phyloP scores from a whole-genome alignment of 805 yeast genomes.

The Candida yuanshanica region DNA sequence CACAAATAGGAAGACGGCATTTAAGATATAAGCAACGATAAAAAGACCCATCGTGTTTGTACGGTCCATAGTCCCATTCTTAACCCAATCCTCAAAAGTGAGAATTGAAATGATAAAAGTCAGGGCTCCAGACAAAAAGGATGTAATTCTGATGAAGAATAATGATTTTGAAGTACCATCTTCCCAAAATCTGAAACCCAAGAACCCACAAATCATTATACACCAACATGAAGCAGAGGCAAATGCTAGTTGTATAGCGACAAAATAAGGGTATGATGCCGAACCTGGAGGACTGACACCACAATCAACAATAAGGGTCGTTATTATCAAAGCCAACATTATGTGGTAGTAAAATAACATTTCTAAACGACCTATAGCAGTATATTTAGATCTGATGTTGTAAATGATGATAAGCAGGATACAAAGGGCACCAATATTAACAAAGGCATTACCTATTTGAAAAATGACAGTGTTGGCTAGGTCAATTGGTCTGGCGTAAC shows the following conservation, averaged over 20 bases:
- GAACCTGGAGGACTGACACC: slow-evolving; percentile 92
- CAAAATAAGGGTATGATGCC: slow-evolving; percentile 70
- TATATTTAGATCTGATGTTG: slow-evolving; percentile 76
- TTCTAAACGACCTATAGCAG: slow-evolving; percentile 91
- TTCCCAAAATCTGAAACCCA: slow-evolving; percentile 90
- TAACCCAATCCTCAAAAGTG: slow-evolving; percentile 67
- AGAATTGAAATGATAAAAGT: slow-evolving; percentile 63
- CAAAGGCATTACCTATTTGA: slow-evolving; percentile 81
- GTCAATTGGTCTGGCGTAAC: slow-evolving; percentile 83
- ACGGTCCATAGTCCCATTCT: slow-evolving; percentile 36
- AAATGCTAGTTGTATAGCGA: slow-evolving; percentile 71
- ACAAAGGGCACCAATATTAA: slow-evolving; percentile 69
- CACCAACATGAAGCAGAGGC: slow-evolving; percentile 68
- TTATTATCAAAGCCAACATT: slow-evolving; percentile 49
- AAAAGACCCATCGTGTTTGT: slow-evolving; percentile 63
- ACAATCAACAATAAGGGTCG: slow-evolving; percentile 77
- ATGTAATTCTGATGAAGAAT: slow-evolving; percentile 44
- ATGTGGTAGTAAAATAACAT: slow-evolving; percentile 69
- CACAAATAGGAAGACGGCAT: slow-evolving; percentile 56
- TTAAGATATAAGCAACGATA: slow-evolving; percentile 62
- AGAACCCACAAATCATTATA: slow-evolving; percentile 64
- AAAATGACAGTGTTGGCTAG: slow-evolving; percentile 89
- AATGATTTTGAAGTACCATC: slow-evolving; percentile 77
- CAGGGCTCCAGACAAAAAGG: slow-evolving; percentile 53
- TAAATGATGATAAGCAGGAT: slow-evolving; percentile 66